phyloP scores from a whole-genome alignment of 176 grass and related monocot genomes.

The Alopecurus myosuroides region DNA sequence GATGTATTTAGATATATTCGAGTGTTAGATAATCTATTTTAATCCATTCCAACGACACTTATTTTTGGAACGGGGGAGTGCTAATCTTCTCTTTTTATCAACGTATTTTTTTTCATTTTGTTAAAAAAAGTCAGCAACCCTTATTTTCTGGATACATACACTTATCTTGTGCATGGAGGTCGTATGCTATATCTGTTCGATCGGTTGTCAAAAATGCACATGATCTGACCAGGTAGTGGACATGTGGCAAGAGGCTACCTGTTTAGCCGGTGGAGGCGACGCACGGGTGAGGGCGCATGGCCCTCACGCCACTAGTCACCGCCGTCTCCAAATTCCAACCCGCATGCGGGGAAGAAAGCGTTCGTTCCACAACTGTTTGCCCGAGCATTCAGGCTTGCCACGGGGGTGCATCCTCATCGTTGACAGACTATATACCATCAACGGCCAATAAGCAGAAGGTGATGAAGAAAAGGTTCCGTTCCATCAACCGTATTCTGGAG shows the following conservation, averaged over 20 bases:
- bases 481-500: not conserved
- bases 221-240: not conserved
- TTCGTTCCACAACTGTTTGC: not conserved
- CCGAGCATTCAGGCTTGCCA: not conserved
- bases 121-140: too few species aligned
- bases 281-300: not conserved
- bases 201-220: too few species aligned
- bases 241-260: not conserved
- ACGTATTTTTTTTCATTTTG: too few species aligned
- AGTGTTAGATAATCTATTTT: too few species aligned
- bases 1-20: too few species aligned
- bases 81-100: too few species aligned
- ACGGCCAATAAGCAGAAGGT: not conserved
- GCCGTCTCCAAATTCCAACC: not conserved
- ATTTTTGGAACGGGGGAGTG: too few species aligned
- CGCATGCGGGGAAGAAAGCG: not conserved
- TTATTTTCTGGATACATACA: too few species aligned
- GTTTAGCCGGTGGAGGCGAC: conserved; percentile 19
- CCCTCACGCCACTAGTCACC: not conserved
- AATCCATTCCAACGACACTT: too few species aligned
- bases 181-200: too few species aligned
- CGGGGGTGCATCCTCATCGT: not conserved
- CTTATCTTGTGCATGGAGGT: too few species aligned
- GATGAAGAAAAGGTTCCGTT: not conserved
- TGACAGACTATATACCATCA: not conserved